Conservation (phyloP, 2,329 filamentous ascomycete species). For the Elsinoe perseae region DNA sequence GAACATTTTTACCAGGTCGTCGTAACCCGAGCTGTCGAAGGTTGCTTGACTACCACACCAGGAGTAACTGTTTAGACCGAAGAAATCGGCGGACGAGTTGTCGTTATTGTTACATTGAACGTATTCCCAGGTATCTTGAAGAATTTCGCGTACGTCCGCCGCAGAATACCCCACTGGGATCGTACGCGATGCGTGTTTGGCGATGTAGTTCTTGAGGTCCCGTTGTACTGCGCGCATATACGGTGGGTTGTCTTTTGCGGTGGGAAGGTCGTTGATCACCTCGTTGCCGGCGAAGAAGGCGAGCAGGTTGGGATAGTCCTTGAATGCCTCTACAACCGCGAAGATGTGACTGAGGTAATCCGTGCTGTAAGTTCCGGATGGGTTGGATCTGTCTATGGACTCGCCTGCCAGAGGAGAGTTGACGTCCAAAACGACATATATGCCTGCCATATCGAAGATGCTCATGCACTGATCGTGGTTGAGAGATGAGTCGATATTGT, state of each 20-base stretch:
- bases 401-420: constrained; percentile 53
- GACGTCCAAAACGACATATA: constrained; percentile 60
- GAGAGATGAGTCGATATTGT: constrained; percentile 53
- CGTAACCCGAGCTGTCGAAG: constrained; percentile 55
- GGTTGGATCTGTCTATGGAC: constrained; percentile 49
- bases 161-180: constrained; percentile 64
- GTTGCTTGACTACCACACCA: constrained; percentile 63
- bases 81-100: constrained; percentile 62
- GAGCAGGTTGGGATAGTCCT: constrained; percentile 56
- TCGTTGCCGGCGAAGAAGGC: constrained; percentile 63
- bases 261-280: constrained; percentile 55
- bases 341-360: constrained; percentile 53
- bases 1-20: constrained; percentile 59
- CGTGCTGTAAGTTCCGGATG: constrained; percentile 47
- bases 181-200: constrained; percentile 46
- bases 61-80: constrained; percentile 69
- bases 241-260: constrained; percentile 45
- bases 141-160: constrained; percentile 65
- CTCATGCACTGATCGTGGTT: constrained; percentile 56
- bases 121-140: constrained; percentile 69
- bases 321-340: constrained; percentile 58
- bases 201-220: constrained; percentile 62
- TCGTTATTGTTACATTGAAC: constrained; percentile 56
- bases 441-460: constrained; percentile 58
- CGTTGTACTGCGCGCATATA: constrained; percentile 57